These are phyloP conservation scores for Leucosporidium yakuticum DNA, from an alignment of 768 basidiomycete species.

Conservation along the genomic window DNA sequence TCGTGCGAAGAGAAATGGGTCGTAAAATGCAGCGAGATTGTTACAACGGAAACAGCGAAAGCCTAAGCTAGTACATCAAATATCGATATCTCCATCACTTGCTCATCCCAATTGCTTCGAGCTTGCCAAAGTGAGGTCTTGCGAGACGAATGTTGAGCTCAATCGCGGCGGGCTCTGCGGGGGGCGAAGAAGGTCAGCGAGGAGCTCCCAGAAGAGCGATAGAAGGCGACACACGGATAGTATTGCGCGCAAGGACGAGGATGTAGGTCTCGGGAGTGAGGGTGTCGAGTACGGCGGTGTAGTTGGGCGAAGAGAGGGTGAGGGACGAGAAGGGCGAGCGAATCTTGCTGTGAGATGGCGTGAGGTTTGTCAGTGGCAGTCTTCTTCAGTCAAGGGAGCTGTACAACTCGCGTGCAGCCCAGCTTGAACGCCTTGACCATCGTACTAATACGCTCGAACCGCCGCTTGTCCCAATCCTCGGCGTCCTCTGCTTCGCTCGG, in stretches of 20 bases:
- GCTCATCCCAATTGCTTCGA: constrained; percentile 54
- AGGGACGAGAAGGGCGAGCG: constrained; percentile 78
- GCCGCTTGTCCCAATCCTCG: constrained; percentile 43
- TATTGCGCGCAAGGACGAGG: constrained; percentile 60
- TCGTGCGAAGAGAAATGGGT: too few species aligned
- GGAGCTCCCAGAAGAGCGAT: neutral
- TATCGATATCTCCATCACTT: neutral
- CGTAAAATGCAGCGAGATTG: too few species aligned
- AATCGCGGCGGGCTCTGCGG: constrained; percentile 75
- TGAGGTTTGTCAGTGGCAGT: neutral
- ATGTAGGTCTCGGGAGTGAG: constrained; percentile 92
- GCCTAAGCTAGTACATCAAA: too few species aligned
- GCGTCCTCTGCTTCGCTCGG: constrained; percentile 13
- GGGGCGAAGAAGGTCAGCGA: neutral
- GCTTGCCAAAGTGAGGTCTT: constrained; percentile 78
- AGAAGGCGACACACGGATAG: constrained; percentile 1
- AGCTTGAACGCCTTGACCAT: constrained; percentile 94
- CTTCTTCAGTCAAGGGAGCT: neutral
- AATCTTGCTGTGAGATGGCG: constrained; percentile 42
- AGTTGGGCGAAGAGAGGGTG: constrained; percentile 77
- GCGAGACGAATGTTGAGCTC: constrained; percentile 82
- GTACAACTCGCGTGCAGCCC: constrained; percentile 62
- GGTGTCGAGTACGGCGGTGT: constrained; percentile 83
- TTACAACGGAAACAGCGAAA: too few species aligned
- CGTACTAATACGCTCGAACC: constrained; percentile 56